phyloP scores from a whole-genome alignment of 2,329 filamentous ascomycete species.

The Colletotrichum shisoi region DNA sequence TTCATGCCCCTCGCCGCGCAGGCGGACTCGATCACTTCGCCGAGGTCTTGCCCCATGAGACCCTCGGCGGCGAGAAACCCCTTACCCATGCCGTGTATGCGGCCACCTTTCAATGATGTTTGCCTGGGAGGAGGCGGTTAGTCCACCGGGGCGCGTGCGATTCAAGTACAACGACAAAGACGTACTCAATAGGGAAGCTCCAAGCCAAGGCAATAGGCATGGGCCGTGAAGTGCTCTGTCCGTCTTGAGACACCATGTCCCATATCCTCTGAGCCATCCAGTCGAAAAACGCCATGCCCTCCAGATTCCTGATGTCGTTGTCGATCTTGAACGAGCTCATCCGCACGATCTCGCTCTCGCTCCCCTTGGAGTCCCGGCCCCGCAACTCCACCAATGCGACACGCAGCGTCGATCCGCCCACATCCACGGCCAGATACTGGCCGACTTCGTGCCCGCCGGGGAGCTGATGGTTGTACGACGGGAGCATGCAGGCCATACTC shows the following conservation, averaged over 20 bases:
- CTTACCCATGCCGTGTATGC: conserved; percentile 70
- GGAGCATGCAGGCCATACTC: conserved; percentile 68
- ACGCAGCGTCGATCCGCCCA: conserved; percentile 73
- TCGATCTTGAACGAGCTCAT: conserved; percentile 66
- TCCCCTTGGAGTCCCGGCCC: conserved; percentile 51
- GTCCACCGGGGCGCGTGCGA: background rate
- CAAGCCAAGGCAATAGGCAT: conserved; percentile 70
- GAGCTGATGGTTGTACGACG: conserved; percentile 70
- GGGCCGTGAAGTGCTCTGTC: conserved; percentile 51
- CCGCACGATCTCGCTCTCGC: conserved; percentile 61
- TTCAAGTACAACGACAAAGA: conserved; percentile 35
- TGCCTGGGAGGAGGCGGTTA: conserved; percentile 57
- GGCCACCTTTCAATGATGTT: conserved; percentile 68
- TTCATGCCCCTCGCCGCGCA: conserved; percentile 61
- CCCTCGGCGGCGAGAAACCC: conserved; percentile 67
- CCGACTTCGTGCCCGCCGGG: conserved; percentile 68
- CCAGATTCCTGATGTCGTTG: conserved; percentile 62
- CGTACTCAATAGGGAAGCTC: conserved; percentile 75
- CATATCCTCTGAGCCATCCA: conserved; percentile 71
- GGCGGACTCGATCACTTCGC: conserved; percentile 63
- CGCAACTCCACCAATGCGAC: conserved; percentile 69
- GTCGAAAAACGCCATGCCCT: conserved; percentile 69
- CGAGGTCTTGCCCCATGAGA: conserved; percentile 66
- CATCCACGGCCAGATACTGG: conserved; percentile 69
- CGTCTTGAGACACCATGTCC: conserved; percentile 60